Base-by-base conservation (phyloP, 2,329 filamentous ascomycete genomes). In the Aphanocladium album region DNA sequence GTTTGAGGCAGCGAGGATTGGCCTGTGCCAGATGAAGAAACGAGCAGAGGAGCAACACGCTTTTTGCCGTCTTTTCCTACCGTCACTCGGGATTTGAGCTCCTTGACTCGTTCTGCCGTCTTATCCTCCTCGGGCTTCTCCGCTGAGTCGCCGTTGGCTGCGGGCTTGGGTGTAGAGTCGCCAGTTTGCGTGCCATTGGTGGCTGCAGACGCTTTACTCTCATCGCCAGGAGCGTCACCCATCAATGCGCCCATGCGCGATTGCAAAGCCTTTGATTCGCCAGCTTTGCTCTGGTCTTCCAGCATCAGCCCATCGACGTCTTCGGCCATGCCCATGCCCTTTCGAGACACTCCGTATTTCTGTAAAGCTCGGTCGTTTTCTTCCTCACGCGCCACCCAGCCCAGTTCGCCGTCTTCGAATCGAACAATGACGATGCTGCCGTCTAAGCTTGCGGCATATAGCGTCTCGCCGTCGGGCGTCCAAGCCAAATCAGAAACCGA, bases 241-340 rank as follows among this genome's bases (percentile, higher is more conserved):
- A 99, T 99, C 41, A 99, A 77, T n/a, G 93, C 93, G 14, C 95
- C 95, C 95, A 99, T 99, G 65, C 93, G 86, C 2, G 92, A 95
- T 75, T 99, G 91, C 0, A 93, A 93, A 5, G 89, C 93, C 65
- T 89, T 90, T 35, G 93, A 83, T 72, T 99, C 95, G 23, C 89
- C 93, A 47, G 89, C 92, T 71, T 96, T 97, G 76, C 92, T 96
- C 71, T 88, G 89, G 67, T 96, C 92, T 75, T 99, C 95, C 0
- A 99, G 77, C 41, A 90, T 81, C 47, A 98, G 76, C 0, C 91
- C 91, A 68, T 97, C 91, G 0, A 96, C 90, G 63, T 96, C 93
- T 74, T 99, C 95, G 6, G 95, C 85, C 54, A 98, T 91, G 1
- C 93, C 95, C 71, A 93, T 90, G 12, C 89, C 92, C 75, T 92